These are phyloP conservation scores for Candida broadrunensis DNA, from an alignment of 805 yeast genomes.

Conservation along the genomic window DNA sequence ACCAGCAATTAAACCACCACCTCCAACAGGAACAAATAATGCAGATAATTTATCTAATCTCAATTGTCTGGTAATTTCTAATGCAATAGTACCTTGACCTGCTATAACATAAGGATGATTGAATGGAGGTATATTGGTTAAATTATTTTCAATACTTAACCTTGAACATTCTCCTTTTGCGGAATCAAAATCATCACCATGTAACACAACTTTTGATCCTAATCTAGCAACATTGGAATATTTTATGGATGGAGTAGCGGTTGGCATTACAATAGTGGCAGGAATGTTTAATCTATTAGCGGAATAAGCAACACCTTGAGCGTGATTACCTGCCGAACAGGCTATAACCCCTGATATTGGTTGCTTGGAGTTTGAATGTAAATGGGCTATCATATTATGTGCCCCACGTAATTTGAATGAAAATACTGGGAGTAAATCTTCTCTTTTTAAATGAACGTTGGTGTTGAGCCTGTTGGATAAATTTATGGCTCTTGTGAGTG, in stretches of 20 bases:
- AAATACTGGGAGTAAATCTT: conserved; percentile 91
- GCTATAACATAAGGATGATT: conserved; percentile 98
- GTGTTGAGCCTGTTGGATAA: conserved; percentile 74
- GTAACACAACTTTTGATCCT: conserved; percentile 90
- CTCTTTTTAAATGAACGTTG: conserved; percentile 79
- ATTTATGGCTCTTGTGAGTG: conserved; percentile 71
- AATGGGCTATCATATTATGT: conserved; percentile 91
- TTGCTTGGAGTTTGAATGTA: conserved; percentile 54
- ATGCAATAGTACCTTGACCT: conserved; percentile 97
- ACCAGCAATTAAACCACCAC: conserved; percentile 96
- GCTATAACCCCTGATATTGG: conserved; percentile 88
- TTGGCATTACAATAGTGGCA: conserved; percentile 97
- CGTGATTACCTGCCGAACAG: conserved; percentile 98
- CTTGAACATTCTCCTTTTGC: conserved; percentile 89
- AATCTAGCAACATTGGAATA: conserved; percentile 86
- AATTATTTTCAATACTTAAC: conserved; percentile 62
- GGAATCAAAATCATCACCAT: conserved; percentile 93
- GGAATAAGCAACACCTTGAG: conserved; percentile 96
- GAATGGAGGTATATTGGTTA: conserved; percentile 95
- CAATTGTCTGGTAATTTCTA: conserved; percentile 87
- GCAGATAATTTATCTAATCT: conserved; percentile 76
- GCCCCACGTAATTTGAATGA: conserved; percentile 97
- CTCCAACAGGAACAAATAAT: conserved; percentile 91
- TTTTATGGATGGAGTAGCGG: conserved; percentile 93
- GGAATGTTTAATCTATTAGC: conserved; percentile 84